Evolutionary conservation across 345 rosid genomes (phyloP), one percentile per base, ranked within the genome.

Genomic region (Reutealis trisperma): DNA sequence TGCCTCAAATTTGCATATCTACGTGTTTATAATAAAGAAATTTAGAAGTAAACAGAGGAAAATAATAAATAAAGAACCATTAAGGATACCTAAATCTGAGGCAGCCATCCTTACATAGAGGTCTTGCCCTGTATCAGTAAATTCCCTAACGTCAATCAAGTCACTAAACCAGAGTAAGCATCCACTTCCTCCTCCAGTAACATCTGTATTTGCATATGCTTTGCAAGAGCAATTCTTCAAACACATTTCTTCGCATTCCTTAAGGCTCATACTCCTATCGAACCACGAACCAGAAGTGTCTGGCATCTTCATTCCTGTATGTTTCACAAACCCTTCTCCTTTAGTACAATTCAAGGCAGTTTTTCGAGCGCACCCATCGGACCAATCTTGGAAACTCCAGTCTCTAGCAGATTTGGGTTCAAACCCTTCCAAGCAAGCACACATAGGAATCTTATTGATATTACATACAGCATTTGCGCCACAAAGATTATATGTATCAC

Each of bases 391-490:
- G 6, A 47, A 54, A 24, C 67, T 64, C 83, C 83, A 80, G 8
- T 52, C 83, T 14, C 47, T 52, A 0, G 58, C 15, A 4, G 80
- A 81, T 60, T 61, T 72, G 19, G 83, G 80, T 22, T 32, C 37
- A 32, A 81, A 81, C 62, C 83, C 83, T 14, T 76, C 80, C 5
- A 81, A 21, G 52, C 83, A 81, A 30, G 51, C 37, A 19, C 83
- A 81, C 1, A 25, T 0, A 1, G 51, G 57, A 12, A 14, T 16
- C 13, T 52, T 61, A 60, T 67, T 62, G 49, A 51, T 73, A 73
- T 81, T 67, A 63, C 83, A 81, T 25, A 25, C 76, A 6, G 62
- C 83, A 67, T 71, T 22, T 6, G 54, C 60, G 10, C 80, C 83
- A 60, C 83, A 76, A 4, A 6, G 18, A 42, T 27, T 61, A 61